A percentile compares a stretch with the other conserved stretches of the same genome.
These are phyloP conservation scores for Mytilinidion resinicola DNA, from an alignment of 495 filamentous ascomycete genomes.

Conservation along the genomic window DNA sequence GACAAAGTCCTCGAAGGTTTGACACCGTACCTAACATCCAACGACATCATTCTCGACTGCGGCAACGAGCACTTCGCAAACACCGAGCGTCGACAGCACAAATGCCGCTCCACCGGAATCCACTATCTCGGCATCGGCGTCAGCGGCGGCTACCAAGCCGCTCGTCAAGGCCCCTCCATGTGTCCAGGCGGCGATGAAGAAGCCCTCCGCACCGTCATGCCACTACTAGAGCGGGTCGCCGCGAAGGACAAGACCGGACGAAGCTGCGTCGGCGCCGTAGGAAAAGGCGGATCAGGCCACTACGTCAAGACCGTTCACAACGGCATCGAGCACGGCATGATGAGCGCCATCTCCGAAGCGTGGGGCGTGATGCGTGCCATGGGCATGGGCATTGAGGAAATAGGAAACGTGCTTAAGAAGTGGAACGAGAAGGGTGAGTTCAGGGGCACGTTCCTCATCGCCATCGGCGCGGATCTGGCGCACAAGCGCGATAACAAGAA, in stretches of 20 bases:
- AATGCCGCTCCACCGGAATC: slow-evolving; percentile 49
- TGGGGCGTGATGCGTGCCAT: slow-evolving; percentile 61
- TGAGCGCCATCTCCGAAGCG: slow-evolving; percentile 54
- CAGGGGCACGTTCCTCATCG: slow-evolving; percentile 52
- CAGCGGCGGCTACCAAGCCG: slow-evolving; percentile 63
- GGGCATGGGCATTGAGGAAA: slow-evolving; percentile 55
- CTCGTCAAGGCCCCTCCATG: slow-evolving; percentile 57
- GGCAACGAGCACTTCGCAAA: slow-evolving; percentile 65
- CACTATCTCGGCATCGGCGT: slow-evolving; percentile 65
- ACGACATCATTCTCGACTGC: slow-evolving; percentile 67
- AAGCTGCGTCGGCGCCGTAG: slow-evolving; percentile 57
- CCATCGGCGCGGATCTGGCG: slow-evolving; percentile 60
- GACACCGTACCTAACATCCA: slow-evolving; percentile 48
- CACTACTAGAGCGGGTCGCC: slow-evolving; percentile 54
- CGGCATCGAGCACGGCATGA: slow-evolving; percentile 69
- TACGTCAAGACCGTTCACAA: slow-evolving; percentile 79
- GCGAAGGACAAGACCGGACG: slow-evolving; percentile 53
- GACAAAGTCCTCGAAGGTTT: slow-evolving; percentile 59
- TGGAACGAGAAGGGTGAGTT: slow-evolving; percentile 59
- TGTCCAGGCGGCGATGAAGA: slow-evolving; percentile 58
- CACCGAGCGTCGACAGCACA: slow-evolving; percentile 59
- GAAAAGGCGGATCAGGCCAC: slow-evolving; percentile 59
- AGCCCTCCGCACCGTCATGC: slow-evolving; percentile 54
- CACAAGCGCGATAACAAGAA: slow-evolving; percentile 40
- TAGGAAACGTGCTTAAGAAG: slow-evolving; percentile 52